phyloP scores from a whole-genome alignment of 1,284 basidiomycete genomes.

The Irpex lacteus region DNA sequence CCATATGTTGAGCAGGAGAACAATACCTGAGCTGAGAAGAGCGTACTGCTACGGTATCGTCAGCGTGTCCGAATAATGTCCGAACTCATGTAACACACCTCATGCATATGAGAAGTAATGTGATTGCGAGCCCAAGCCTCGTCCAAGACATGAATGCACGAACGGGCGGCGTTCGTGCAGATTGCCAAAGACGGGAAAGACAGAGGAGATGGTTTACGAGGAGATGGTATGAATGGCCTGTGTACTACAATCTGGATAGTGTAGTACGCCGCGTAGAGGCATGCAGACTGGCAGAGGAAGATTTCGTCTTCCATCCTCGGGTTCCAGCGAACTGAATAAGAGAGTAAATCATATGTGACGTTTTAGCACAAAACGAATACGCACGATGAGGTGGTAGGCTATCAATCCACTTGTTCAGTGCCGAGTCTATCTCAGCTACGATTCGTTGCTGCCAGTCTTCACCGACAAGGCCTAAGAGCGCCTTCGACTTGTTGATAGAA shows the following conservation, averaged over 20 bases:
- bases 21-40: conserved; percentile 63
- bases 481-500: conserved; percentile 19
- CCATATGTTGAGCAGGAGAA: conserved; percentile 77
- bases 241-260: conserved; percentile 79
- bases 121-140: conserved; percentile 28
- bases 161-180: conserved; percentile 79
- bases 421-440: conserved; percentile 21
- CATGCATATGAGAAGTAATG: background rate
- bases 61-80: background rate
- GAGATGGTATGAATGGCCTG: conserved; percentile 22
- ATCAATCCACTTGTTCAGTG: conserved; percentile 22
- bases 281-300: conserved; percentile 70
- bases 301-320: conserved; percentile 51
- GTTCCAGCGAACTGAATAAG: conserved; percentile 39
- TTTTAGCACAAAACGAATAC: conserved; percentile 1
- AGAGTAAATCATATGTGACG: background rate
- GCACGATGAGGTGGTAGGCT: conserved; percentile 20
- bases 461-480: conserved; percentile 11
- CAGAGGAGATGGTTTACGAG: background rate
- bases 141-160: conserved; percentile 71
- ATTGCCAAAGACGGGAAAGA: conserved; percentile 72
- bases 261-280: conserved; percentile 68
- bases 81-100: background rate
- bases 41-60: conserved; percentile 28
- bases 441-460: conserved; percentile 20